Percentiles rank a stretch among this genome's conserved stretches.
These are phyloP conservation scores for Pseudogymnoascus sp. DNA, from an alignment of 2,329 filamentous ascomycete genomes.

Conservation along the genomic window DNA sequence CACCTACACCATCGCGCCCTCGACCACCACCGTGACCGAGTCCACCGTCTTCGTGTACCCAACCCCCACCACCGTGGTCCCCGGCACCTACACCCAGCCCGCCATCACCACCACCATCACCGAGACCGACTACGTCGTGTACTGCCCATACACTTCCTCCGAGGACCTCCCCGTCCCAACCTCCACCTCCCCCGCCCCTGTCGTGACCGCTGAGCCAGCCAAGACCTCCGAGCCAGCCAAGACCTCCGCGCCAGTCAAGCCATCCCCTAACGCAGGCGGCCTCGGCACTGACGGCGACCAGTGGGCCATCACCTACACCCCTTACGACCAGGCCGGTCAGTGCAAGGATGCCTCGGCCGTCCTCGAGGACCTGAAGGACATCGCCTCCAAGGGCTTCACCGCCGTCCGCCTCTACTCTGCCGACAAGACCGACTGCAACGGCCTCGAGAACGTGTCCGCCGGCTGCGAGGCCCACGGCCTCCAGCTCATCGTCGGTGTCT, in stretches of 20 bases:
- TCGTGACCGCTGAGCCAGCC: slow-evolving; percentile 20
- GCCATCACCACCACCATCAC: slow-evolving; percentile 59
- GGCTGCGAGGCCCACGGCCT: slow-evolving; percentile 60
- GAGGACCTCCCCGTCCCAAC: slow-evolving; percentile 25
- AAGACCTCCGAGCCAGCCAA: not conserved
- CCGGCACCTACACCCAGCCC: slow-evolving; percentile 66
- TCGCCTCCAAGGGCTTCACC: slow-evolving; percentile 59
- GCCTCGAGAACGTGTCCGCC: slow-evolving; percentile 64
- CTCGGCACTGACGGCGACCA: slow-evolving; percentile 26
- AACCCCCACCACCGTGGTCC: slow-evolving; percentile 52
- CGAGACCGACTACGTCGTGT: slow-evolving; percentile 57
- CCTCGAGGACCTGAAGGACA: slow-evolving; percentile 48
- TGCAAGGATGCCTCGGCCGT: slow-evolving; percentile 60
- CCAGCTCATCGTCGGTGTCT: slow-evolving; percentile 80
- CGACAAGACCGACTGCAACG: slow-evolving; percentile 66
- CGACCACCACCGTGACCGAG: slow-evolving; percentile 50
- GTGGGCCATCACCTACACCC: slow-evolving; percentile 75
- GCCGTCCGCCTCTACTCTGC: slow-evolving; percentile 71
- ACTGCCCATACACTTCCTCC: slow-evolving; percentile 57
- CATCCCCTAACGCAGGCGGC: not conserved
- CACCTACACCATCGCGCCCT: slow-evolving; percentile 66
- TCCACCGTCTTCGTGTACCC: slow-evolving; percentile 55
- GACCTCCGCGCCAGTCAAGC: slow-evolving; percentile 7
- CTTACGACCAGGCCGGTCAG: slow-evolving; percentile 49
- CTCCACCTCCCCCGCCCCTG: slow-evolving; percentile 21